These are phyloP conservation scores for Delitschia confertaspora DNA, from an alignment of 495 filamentous ascomycete species.

Conservation along the genomic window DNA sequence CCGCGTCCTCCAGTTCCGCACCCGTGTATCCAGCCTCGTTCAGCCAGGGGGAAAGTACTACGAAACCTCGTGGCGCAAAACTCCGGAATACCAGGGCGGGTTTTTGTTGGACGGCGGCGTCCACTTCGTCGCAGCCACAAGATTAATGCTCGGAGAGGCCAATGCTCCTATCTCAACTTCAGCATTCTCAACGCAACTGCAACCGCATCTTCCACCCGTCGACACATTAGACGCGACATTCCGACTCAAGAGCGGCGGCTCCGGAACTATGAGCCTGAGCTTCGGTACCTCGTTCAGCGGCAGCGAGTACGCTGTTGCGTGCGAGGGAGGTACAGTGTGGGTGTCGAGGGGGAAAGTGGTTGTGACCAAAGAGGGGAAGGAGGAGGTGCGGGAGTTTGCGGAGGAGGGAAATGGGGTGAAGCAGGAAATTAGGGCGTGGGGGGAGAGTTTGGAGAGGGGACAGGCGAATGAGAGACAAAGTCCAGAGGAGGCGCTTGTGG, in stretches of 20 bases:
- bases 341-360: slow-evolving; percentile 44
- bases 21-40: slow-evolving; percentile 48
- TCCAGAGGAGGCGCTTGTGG: slow-evolving; percentile 58
- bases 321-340: slow-evolving; percentile 44
- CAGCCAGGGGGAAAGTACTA: slow-evolving; percentile 50
- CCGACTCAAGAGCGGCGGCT: slow-evolving; percentile 51
- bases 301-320: slow-evolving; percentile 44
- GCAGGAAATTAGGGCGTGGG: slow-evolving; percentile 61
- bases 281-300: slow-evolving; percentile 58
- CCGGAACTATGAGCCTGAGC: slow-evolving; percentile 51
- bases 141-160: slow-evolving; percentile 51
- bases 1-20: slow-evolving; percentile 53
- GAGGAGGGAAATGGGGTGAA: slow-evolving; percentile 52
- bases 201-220: slow-evolving; percentile 59
- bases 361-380: slow-evolving; percentile 33
- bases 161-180: slow-evolving; percentile 42
- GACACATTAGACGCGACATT: slow-evolving; percentile 62
- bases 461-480: slow-evolving; percentile 46
- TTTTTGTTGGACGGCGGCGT: slow-evolving; percentile 74
- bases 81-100: slow-evolving; percentile 63
- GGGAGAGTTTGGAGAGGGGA: slow-evolving; percentile 43
- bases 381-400: slow-evolving; percentile 42
- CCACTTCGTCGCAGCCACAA: slow-evolving; percentile 57
- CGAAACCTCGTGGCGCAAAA: slow-evolving; percentile 63
- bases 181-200: slow-evolving; percentile 51